Base-by-base conservation (phyloP, 495 filamentous ascomycete species). In the Hypoxylon intermedium region DNA sequence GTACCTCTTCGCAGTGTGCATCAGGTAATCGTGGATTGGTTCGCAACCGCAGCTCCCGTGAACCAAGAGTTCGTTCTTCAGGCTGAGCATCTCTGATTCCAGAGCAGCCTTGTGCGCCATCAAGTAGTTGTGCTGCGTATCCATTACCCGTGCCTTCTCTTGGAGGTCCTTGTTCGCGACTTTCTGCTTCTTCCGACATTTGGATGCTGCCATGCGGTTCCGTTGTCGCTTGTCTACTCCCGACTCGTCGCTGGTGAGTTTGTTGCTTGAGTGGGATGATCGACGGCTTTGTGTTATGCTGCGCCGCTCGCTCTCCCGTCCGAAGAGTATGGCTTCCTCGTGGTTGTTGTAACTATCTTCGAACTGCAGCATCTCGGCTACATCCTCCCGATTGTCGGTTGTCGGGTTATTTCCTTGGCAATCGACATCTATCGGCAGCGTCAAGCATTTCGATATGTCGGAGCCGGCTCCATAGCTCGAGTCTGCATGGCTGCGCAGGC, bases 131-230 rank as follows among this genome's bases (percentile, higher is more conserved):
- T 58, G 61, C 28, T 52, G 61, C 30, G 62, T 52, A 16, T 20
- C 31, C 16, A 58, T 58, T 2, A 51, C n/a, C 5, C 49, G 53
- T 19, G 55, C 66, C 24, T 11, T 61, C 13, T 55, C 45, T 33
- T 69, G 40, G 2, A 66, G 45, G 16, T 62, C 53, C 30, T 24
- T 31, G 37, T 58, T 61, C 13, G 58, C 53, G 3, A 47, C 4
- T 20, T 66, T 65, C 48, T 64, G 58, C 33, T 69, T 69, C 47
- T 53, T 65, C 13, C 66, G 66, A 23, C 66, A 69, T 44, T 69
- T 69, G n/a, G 53, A 59, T 1, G 66, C 66, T 2, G 66, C 66
- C 42, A 42, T 53, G 16, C 66, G 61, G 34, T 69, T 69, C 13
- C 66, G 61, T 37, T 64, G 30, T 15, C 60, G 65, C 30, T 57